Evolutionary conservation across 768 basidiomycete species (phyloP).

Genomic region (Collybia sp.): DNA sequence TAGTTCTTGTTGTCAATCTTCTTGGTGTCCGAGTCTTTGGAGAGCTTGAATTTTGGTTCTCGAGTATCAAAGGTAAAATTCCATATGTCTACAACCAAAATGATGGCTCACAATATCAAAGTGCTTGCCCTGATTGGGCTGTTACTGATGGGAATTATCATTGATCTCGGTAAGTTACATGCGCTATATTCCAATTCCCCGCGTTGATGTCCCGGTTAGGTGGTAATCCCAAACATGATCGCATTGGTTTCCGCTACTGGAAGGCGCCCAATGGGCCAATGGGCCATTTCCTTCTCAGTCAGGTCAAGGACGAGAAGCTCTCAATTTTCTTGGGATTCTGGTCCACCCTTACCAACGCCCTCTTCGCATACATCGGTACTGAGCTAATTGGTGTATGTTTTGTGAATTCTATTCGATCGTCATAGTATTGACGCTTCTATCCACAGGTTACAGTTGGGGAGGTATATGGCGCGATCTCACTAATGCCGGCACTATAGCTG

Average conservation of each 20-base stretch:
- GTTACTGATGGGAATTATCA: constrained; percentile 30
- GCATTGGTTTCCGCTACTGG: constrained; percentile 47
- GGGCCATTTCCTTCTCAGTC: constrained; percentile 1
- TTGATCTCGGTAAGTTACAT: constrained; percentile 31
- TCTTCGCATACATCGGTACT: constrained; percentile 46
- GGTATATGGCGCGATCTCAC: no score
- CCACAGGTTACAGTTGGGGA: no score
- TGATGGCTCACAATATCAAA: constrained; percentile 23
- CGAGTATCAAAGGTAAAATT: constrained; percentile 17
- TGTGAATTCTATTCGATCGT: no score
- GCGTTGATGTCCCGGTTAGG: constrained; percentile 10
- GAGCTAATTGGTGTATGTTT: no score
- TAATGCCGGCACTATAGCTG: no score
- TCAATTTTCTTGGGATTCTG: constrained; percentile 44
- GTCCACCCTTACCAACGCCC: constrained; percentile 32
- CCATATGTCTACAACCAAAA: constrained; percentile 3
- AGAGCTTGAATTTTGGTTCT: constrained; percentile 53
- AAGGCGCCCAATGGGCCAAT: constrained; percentile 13
- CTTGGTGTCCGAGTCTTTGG: constrained; percentile 44
- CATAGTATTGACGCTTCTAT: no score
- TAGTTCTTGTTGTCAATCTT: constrained; percentile 29
- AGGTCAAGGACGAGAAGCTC: constrained; percentile 20
- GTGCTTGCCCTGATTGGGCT: constrained; percentile 36
- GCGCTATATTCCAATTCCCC: no score
- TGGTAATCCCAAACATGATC: constrained; percentile 38